Evolutionary conservation across 331 rosid species (phyloP), one percentile per base, ranked within the genome.

Genomic region (Acacia pycnantha): DNA sequence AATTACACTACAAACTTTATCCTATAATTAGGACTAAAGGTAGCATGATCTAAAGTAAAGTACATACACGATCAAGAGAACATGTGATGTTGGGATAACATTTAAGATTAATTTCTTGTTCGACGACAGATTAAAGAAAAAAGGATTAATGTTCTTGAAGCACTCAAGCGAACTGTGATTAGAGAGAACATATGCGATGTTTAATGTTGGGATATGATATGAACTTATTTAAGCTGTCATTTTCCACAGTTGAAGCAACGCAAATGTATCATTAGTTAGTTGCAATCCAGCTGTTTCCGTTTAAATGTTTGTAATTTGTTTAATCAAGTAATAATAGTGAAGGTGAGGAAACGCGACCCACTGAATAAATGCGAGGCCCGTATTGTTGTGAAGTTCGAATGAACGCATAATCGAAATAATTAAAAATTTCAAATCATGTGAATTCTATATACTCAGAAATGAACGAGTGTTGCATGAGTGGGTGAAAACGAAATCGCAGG

Each of bases 211-310:
- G 74, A 77, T 27, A 54, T 77, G 2, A 69, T 50, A 50, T 50
- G 56, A 50, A 16, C n/a, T 59, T n/a, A n/a, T n/a, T 70, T 59
- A 46, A 82, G 59, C 37, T 70, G 61, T 53, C 74, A 62, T 81
- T 70, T 80, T 77, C 37, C 68, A 22, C 50, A 71, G 78, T 82
- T 71, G 8, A 77, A 84, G 82, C 64, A 59, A 54, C 0, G 15
- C 62, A 54, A 21, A 3, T 8, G 2, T 21, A 21, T 7, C 4
- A 56, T n/a, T 0, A 11, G 26, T 40, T n/a, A 73, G 56, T 44
- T 83, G 87, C 81, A 81, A 83, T 71, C 79, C 83, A 83, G 85
- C 83, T 83, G 77, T 48, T 47, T 35, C 65, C 73, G 2, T 47
- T 51, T 22, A 54, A 65, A 50, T 14, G 4, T 48, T 41, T 43